These are phyloP conservation scores for Clavispora fructus DNA, from an alignment of 805 yeast genomes.

Conservation along the genomic window DNA sequence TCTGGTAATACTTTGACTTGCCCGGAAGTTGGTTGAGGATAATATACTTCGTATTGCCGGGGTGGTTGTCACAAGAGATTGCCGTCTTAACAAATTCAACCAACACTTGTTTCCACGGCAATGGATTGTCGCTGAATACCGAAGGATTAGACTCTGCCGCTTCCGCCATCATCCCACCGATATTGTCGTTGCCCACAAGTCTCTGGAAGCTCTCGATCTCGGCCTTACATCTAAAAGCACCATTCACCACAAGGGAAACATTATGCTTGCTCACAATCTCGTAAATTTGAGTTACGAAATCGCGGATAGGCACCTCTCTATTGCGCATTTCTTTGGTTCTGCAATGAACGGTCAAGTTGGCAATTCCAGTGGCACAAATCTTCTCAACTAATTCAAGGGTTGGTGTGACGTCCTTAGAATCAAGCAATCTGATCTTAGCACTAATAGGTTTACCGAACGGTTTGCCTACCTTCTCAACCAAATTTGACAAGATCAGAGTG, in stretches of 20 bases:
- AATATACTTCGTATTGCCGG: constrained; percentile 73
- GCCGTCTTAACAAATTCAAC: constrained; percentile 56
- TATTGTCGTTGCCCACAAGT: constrained; percentile 44
- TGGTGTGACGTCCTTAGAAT: constrained; percentile 44
- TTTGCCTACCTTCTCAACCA: constrained; percentile 77
- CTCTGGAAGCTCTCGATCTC: constrained; percentile 52
- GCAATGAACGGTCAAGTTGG: constrained; percentile 86
- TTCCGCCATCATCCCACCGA: constrained; percentile 95
- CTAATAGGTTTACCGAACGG: constrained; percentile 78
- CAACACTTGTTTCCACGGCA: constrained; percentile 51
- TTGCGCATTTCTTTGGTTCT: constrained; percentile 86
- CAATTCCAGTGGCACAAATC: constrained; percentile 66
- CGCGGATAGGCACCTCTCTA: constrained; percentile 74
- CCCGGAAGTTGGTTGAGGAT: constrained; percentile 77
- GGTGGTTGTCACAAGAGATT: constrained; percentile 50
- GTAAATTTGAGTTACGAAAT: constrained; percentile 57
- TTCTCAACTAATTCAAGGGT: constrained; percentile 54
- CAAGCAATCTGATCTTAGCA: constrained; percentile 81
- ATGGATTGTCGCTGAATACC: constrained; percentile 47
- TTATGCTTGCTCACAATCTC: constrained; percentile 54
- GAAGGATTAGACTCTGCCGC: constrained; percentile 86
- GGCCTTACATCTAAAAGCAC: constrained; percentile 53
- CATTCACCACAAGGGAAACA: constrained; percentile 78
- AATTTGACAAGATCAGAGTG: constrained; percentile 56
- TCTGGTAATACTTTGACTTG: constrained; percentile 53